Percentiles rank a stretch among this genome's conserved stretches.
These are phyloP conservation scores for Cercospora canescens DNA, from an alignment of 2,329 filamentous ascomycete species.

Conservation along the genomic window DNA sequence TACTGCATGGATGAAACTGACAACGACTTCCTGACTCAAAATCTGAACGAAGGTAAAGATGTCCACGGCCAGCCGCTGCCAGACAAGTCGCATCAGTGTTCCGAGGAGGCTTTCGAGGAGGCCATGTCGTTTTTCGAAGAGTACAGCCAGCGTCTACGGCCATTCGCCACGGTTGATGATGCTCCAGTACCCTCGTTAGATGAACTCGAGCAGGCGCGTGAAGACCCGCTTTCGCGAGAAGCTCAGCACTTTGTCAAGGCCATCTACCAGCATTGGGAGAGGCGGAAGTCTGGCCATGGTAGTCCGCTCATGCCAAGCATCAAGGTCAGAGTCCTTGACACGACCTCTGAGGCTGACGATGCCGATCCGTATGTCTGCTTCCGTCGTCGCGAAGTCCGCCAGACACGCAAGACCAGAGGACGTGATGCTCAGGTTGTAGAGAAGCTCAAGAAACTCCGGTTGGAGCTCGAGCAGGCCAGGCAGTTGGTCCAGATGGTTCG, in stretches of 20 bases:
- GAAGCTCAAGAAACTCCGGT: slow-evolving; percentile 86
- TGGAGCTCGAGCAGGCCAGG: slow-evolving; percentile 86
- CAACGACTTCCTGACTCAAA: slow-evolving; percentile 72
- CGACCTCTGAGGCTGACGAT: slow-evolving; percentile 90
- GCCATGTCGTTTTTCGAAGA: slow-evolving; percentile 96
- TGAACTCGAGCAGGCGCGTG: slow-evolving; percentile 63
- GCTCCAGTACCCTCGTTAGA: slow-evolving; percentile 67
- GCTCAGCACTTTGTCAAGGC: slow-evolving; percentile 67
- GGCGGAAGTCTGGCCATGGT: slow-evolving; percentile 52
- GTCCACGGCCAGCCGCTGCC: slow-evolving; percentile 38
- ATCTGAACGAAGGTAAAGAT: slow-evolving; percentile 76
- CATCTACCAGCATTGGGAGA: slow-evolving; percentile 89
- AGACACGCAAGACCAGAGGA: slow-evolving; percentile 90
- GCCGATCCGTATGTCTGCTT: slow-evolving; percentile 98
- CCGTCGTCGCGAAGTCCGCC: slow-evolving; percentile 87
- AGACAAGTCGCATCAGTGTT: slow-evolving; percentile 60
- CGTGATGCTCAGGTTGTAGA: slow-evolving; percentile 93
- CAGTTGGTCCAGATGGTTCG: slow-evolving; percentile 75
- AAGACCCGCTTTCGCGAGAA: slow-evolving; percentile 54
- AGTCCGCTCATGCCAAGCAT: slow-evolving; percentile 76
- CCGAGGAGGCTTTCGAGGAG: slow-evolving; percentile 89
- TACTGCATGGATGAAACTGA: slow-evolving; percentile 97
- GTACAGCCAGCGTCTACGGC: slow-evolving; percentile 77
- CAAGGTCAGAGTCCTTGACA: slow-evolving; percentile 75
- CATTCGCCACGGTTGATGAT: slow-evolving; percentile 87